Percentiles rank a stretch among this genome's conserved stretches.
These are phyloP conservation scores for Colletotrichum sidae DNA, from an alignment of 2,329 filamentous ascomycete species.

Conservation along the genomic window DNA sequence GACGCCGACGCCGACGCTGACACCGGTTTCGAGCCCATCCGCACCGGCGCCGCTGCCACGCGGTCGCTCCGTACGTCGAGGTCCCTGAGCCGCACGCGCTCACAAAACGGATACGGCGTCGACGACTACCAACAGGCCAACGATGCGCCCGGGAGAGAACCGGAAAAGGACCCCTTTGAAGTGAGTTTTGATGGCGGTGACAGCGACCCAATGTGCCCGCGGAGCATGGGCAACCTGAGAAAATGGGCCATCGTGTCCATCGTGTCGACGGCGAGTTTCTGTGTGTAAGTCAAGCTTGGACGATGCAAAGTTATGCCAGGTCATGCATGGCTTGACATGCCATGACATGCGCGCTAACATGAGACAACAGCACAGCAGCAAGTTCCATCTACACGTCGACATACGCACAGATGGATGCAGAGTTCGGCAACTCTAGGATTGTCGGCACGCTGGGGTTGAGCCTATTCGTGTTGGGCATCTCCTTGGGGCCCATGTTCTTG, in stretches of 20 bases:
- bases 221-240: slow-evolving; percentile 71
- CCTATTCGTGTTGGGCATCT: slow-evolving; percentile 82
- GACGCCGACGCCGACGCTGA: not conserved
- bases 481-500: slow-evolving; percentile 72
- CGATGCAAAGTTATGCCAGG: too few species aligned
- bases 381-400: slow-evolving; percentile 91
- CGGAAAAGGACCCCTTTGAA: slow-evolving; percentile 63
- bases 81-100: slow-evolving; percentile 48
- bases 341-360: slow-evolving; percentile 12
- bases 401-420: slow-evolving; percentile 79
- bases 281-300: slow-evolving; percentile 78
- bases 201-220: slow-evolving; percentile 78
- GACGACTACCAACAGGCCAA: slow-evolving; percentile 44
- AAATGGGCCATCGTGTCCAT: slow-evolving; percentile 87
- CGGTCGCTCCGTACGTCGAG: slow-evolving; percentile 28
- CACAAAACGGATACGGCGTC: slow-evolving; percentile 59
- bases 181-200: slow-evolving; percentile 81
- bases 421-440: slow-evolving; percentile 78
- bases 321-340: too few species aligned
- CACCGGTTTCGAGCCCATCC: slow-evolving; percentile 43
- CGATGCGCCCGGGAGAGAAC: slow-evolving; percentile 26
- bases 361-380: slow-evolving; percentile 78
- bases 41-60: slow-evolving; percentile 33
- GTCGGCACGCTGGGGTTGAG: slow-evolving; percentile 85
- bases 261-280: slow-evolving; percentile 79